Base-by-base conservation (phyloP, 2,329 filamentous ascomycete genomes). In the Nothomitra cinnamomea region DNA sequence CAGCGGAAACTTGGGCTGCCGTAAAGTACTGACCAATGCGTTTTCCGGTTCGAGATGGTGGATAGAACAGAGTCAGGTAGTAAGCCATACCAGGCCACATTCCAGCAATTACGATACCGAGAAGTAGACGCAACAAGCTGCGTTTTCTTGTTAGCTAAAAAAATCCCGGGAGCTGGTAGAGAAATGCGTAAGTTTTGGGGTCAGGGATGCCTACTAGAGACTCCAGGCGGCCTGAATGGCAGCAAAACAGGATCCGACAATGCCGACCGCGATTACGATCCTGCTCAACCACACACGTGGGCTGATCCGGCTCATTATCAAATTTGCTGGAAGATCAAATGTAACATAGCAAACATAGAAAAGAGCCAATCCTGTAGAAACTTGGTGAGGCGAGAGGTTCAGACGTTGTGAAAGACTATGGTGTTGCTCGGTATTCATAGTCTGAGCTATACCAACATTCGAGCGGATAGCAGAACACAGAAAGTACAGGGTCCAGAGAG, bases 61-160 rank as follows among this genome's bases (percentile, higher is more conserved):
- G 88, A 63, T 95, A 95, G 72, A 94, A 95, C 6, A 94, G 74
- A 0, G 88, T 94, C 48, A 95, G 73, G 63, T 94, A 95, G 66
- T 92, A 92, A 8, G 87, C 80, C 88, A 95, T 94, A 51, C 88
- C 88, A 0, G 88, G 88, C 88, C 88, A 95, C 83, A 95, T 88
- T 48, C 88, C 88, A 1, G 88, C 88, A 64, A 89, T 89, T 22
- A 94, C 87, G 13, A 92, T 76, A 49, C 88, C 88, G 5, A 95
- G 77, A 10, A 95, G 74, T 54, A 95, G 82, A 6, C 88, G 82
- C 25, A 95, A 75, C n/a, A 94, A 72, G 59, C 78, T 77, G 13
- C 3, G 17, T 36, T 19, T 22, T 12, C 47, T 28, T 19, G 21
- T 41, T 36, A n/a, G 24, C 5, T 13, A 6, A 7, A 8, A 25